A percentile compares a stretch with the other conserved stretches of the same genome.
These are phyloP conservation scores for Lasiodiplodia sp. DNA, from an alignment of 2,329 filamentous ascomycete species.

Conservation along the genomic window DNA sequence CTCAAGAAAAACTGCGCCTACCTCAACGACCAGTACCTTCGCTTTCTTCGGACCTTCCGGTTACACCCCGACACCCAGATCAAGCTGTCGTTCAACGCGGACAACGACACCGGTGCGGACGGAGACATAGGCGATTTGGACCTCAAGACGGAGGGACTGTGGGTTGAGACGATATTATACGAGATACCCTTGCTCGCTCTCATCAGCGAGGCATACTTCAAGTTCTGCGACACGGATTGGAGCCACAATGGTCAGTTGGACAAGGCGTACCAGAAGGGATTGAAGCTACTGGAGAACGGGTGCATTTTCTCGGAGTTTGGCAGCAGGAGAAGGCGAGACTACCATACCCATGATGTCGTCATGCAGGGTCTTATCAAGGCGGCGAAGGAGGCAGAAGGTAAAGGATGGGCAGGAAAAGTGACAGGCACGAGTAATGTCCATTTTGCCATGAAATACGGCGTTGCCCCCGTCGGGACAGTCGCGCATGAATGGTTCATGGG, in stretches of 20 bases:
- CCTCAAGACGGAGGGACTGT: constrained; percentile 80
- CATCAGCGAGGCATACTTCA: constrained; percentile 96
- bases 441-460: constrained; percentile 89
- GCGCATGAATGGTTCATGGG: constrained; percentile 99
- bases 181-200: constrained; percentile 93
- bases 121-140: constrained; percentile 73
- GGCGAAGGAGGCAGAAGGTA: constrained; percentile 71
- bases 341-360: constrained; percentile 92
- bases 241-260: constrained; percentile 85
- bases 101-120: constrained; percentile 65
- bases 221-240: constrained; percentile 95
- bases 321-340: constrained; percentile 85
- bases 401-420: constrained; percentile 74
- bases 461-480: constrained; percentile 85
- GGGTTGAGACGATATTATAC: constrained; percentile 96
- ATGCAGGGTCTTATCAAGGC: constrained; percentile 85
- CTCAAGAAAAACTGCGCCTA: constrained; percentile 82
- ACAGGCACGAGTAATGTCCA: constrained; percentile 96
- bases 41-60: constrained; percentile 81
- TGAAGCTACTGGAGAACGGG: constrained; percentile 77
- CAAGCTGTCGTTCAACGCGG: constrained; percentile 67
- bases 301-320: constrained; percentile 96
- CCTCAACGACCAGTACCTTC: constrained; percentile 77
- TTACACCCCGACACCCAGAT: constrained; percentile 85
- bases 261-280: constrained; percentile 82